Percentiles rank a stretch among this genome's conserved stretches.
Conservation (phyloP, 345 rosid genomes). For the Firmiana major region DNA sequence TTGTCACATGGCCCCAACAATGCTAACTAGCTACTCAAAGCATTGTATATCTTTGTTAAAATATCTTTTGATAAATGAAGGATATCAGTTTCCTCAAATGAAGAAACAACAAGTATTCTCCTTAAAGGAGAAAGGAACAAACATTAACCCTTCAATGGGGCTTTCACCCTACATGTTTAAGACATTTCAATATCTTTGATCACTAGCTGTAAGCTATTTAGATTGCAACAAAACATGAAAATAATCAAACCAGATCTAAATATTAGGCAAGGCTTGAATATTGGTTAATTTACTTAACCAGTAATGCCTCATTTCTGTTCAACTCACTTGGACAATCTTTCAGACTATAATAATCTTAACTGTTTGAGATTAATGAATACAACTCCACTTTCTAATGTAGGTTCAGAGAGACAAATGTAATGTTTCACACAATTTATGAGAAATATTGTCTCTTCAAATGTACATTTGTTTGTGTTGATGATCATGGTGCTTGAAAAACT, state of each 20-base stretch:
- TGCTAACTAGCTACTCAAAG: conserved; percentile 10
- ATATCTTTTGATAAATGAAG: background rate
- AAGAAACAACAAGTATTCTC: conserved; percentile 11
- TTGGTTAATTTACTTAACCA: background rate
- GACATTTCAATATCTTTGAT: background rate
- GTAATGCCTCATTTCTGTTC: conserved; percentile 2
- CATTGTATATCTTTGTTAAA: background rate
- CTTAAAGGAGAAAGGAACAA: background rate
- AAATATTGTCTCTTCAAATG: background rate
- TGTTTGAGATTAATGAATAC: background rate
- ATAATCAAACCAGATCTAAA: background rate
- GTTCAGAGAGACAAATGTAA: background rate
- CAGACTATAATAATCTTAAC: background rate
- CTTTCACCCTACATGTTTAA: background rate
- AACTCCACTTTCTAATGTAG: background rate
- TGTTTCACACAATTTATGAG: background rate
- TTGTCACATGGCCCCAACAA: conserved; percentile 34
- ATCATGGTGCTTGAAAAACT: background rate
- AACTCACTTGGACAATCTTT: background rate
- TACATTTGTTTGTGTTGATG: background rate
- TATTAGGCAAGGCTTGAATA: background rate
- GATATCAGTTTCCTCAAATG: background rate
- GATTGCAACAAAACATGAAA: background rate
- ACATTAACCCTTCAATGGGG: conserved; percentile 7
- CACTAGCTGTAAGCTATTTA: background rate